Conservation (phyloP, 495 filamentous ascomycete genomes). For the Tuber indicum region DNA sequence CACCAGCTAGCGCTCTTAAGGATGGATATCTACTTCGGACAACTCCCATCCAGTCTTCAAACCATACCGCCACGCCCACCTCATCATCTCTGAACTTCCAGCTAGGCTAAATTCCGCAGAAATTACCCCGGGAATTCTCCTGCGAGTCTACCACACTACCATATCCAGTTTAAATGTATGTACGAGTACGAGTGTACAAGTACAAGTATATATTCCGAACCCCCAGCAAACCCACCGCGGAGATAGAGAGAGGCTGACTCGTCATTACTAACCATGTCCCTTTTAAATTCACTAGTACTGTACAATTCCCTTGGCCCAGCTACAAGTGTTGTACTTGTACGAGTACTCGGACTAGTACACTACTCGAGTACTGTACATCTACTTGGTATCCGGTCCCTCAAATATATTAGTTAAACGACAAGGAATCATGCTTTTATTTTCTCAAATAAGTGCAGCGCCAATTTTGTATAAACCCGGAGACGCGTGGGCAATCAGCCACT, state of each 20-base stretch:
- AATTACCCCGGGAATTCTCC: not conserved
- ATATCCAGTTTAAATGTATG: not conserved
- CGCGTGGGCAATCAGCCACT: not conserved
- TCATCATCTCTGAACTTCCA: not conserved
- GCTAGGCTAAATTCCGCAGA: not conserved
- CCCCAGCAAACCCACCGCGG: not conserved
- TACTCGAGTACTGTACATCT: too few relatives aligned
- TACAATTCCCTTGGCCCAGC: not conserved
- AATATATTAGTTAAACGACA: not conserved
- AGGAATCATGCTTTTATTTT: not conserved
- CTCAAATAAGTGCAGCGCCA: not conserved
- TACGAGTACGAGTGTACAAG: too few relatives aligned
- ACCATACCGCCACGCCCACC: not conserved
- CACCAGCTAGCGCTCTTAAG: not conserved
- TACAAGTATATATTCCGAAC: not conserved
- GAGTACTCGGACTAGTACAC: too few relatives aligned
- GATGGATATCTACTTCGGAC: not conserved
- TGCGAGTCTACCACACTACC: not conserved
- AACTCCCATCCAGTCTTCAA: not conserved
- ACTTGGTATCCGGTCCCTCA: not conserved
- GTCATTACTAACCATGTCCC: not conserved
- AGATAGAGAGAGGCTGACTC: not conserved
- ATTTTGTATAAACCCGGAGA: not conserved
- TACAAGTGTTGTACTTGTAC: too few relatives aligned
- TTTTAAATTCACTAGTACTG: not conserved